These are phyloP conservation scores for Diaporthe capsici DNA, from an alignment of 2,329 filamentous ascomycete genomes.

Conservation along the genomic window DNA sequence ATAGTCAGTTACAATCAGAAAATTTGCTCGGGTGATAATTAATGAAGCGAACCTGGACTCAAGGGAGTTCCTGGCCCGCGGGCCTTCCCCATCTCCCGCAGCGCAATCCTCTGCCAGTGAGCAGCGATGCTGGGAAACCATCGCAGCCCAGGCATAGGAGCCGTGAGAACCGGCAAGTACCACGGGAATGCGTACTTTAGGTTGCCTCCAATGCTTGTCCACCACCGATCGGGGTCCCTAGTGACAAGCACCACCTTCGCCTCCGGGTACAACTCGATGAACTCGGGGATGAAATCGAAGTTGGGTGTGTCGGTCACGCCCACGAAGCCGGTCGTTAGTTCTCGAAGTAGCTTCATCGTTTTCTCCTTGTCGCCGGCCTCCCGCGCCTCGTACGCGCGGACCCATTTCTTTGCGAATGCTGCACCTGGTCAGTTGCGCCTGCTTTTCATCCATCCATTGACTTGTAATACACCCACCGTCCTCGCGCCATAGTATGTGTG, in stretches of 20 bases:
- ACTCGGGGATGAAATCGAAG: slow-evolving; percentile 55
- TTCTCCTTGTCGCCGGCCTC: background rate
- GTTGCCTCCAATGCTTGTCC: slow-evolving; percentile 44
- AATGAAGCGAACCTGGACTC: background rate
- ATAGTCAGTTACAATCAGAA: background rate
- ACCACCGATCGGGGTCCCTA: slow-evolving; percentile 50
- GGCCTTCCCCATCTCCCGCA: slow-evolving; percentile 15
- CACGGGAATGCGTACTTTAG: slow-evolving; percentile 23
- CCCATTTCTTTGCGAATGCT: slow-evolving; percentile 23
- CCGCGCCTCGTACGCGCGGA: slow-evolving; percentile 8
- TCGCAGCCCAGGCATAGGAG: slow-evolving; percentile 32
- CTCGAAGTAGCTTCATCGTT: slow-evolving; percentile 45
- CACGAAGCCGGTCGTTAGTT: slow-evolving; percentile 54
- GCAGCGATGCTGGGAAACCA: slow-evolving; percentile 22
- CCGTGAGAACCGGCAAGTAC: slow-evolving; percentile 13
- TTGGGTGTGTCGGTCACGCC: slow-evolving; percentile 57
- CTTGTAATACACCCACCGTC: background rate
- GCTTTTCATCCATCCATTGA: background rate
- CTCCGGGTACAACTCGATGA: slow-evolving; percentile 59
- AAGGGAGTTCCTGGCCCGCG: slow-evolving; percentile 3
- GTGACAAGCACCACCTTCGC: slow-evolving; percentile 57
- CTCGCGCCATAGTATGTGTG: slow-evolving; percentile 10
- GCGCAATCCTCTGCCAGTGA: slow-evolving; percentile 12
- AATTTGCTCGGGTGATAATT: background rate
- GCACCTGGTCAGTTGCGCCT: background rate